Evolutionary conservation across 345 rosid species (phyloP).

Genomic region (Arabis hirsuta): DNA sequence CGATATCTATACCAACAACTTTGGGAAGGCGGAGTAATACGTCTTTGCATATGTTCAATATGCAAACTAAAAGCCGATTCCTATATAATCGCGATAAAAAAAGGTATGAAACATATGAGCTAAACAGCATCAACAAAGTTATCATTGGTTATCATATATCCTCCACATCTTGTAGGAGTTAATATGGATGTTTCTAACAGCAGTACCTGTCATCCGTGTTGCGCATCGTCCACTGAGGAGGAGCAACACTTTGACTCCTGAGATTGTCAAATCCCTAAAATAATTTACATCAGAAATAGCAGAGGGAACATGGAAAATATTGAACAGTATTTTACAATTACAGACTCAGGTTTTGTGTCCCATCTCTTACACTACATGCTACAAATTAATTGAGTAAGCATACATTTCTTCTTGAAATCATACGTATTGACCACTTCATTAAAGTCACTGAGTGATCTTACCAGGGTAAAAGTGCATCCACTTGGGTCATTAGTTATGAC

Average conservation of each 20-base stretch:
- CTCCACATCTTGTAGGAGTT: constrained; percentile 15
- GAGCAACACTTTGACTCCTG: constrained; percentile 95
- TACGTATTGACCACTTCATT: neutral
- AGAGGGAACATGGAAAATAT: constrained; percentile 4
- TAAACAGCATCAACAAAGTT: constrained; percentile 5
- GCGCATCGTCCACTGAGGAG: constrained; percentile 99
- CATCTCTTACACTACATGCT: constrained; percentile 13
- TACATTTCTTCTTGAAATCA: constrained; percentile 29
- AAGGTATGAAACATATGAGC: constrained; percentile 9
- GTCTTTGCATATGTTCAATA: constrained; percentile 80
- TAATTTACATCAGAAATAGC: constrained; percentile 45
- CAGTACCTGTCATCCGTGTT: constrained; percentile 88
- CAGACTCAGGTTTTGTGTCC: constrained; percentile 2
- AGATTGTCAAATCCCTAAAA: constrained; percentile 98
- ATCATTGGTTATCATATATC: neutral
- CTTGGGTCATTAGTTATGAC: constrained; percentile 94
- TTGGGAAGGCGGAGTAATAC: constrained; percentile 79
- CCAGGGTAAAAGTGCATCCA: constrained; percentile 96
- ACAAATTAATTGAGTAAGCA: neutral
- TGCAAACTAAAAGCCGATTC: constrained; percentile 75
- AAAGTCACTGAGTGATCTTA: constrained; percentile 41
- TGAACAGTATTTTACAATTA: constrained; percentile 13
- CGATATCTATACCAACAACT: constrained; percentile 89
- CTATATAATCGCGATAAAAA: constrained; percentile 49
- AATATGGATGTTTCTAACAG: constrained; percentile 10